A percentile compares a stretch with the other conserved stretches of the same genome.
These are phyloP conservation scores for Cetraspora pellucida DNA, from an alignment of 192 early-diverging fungal species.

Conservation along the genomic window DNA sequence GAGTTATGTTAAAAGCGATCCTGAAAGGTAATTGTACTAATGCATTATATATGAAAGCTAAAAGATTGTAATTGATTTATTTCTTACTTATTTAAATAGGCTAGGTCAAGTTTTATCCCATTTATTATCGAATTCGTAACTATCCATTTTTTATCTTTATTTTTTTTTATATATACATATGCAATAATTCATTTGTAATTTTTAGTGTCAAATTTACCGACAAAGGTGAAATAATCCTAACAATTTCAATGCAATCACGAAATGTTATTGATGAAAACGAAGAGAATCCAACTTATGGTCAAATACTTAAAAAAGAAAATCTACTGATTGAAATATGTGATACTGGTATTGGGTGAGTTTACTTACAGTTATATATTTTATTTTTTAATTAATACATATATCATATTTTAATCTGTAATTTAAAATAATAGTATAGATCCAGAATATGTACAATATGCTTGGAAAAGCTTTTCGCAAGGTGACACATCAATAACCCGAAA, in stretches of 20 bases:
- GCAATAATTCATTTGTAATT: background rate
- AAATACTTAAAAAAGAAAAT: too few species aligned
- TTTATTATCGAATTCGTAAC: constrained; percentile 52
- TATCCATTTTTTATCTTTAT: background rate
- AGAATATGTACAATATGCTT: constrained; percentile 64
- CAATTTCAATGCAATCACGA: constrained; percentile 8
- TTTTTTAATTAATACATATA: background rate
- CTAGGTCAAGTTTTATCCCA: constrained; percentile 51
- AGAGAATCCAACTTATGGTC: background rate
- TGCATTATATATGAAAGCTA: background rate
- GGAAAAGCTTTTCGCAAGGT: constrained; percentile 71
- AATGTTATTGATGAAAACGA: background rate
- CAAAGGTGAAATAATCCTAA: constrained; percentile 37
- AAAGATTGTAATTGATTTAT: background rate
- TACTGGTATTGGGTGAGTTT: too few species aligned
- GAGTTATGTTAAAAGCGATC: constrained; percentile 36
- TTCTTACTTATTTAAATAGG: constrained; percentile 19
- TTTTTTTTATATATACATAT: too few species aligned
- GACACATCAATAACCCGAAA: constrained; percentile 69
- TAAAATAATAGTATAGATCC: constrained; percentile 63
- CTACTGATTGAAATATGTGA: too few species aligned
- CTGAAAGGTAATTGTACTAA: constrained; percentile 30
- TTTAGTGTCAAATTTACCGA: constrained; percentile 53
- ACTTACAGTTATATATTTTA: background rate
- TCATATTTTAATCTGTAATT: background rate